Evolutionary conservation across 257 asterid species (phyloP), one percentile per base, ranked within the genome.

Genomic region (Mentha longifolia): DNA sequence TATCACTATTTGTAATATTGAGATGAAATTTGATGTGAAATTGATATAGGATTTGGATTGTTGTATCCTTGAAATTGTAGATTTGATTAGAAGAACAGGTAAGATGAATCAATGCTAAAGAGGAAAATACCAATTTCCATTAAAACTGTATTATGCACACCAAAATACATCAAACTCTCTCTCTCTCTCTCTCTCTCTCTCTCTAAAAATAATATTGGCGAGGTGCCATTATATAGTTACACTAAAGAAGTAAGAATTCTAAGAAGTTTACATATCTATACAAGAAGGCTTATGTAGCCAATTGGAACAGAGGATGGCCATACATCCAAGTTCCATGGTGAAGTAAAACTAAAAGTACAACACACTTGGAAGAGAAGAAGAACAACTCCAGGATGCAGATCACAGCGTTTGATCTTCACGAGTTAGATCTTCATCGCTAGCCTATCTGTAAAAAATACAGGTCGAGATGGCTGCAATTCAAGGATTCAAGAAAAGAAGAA

Each of bases 151-250:
- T 77, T 81, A 85, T 81, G 87, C 91, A 83, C 85, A 86, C 84
- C 46, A 41, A 72, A 71, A 42, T 52, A 74, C 68, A 59, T 58
- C 76, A 69, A 50, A 71, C 66, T 59, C 56, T 66, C 30, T 60
- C 70, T 65, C 56, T 71, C 74, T 67, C 41, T 33, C 37, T 33
- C 37, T 33, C 37, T n/a, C n/a, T n/a, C n/a, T n/a, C n/a, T n/a
- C n/a, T n/a, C n/a, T n/a, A n/a, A n/a, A n/a, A n/a, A n/a, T 33
- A 33, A 81, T 72, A 54, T 61, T 79, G 94, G 97, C 91, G 86
- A 87, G 88, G 67, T 89, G 95, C 92, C 96, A 61, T 67, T 74
- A 68, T 84, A 78, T 87, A 82, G 83, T 78, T 82, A 87, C 89
- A 77, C 85, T 61, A 73, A 80, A 72, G 51, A 57, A 70, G 77